Evolutionary conservation across 495 filamentous ascomycete species (phyloP), one percentile per base, ranked within the genome.

Genomic region (Clavariopsis aquatica): DNA sequence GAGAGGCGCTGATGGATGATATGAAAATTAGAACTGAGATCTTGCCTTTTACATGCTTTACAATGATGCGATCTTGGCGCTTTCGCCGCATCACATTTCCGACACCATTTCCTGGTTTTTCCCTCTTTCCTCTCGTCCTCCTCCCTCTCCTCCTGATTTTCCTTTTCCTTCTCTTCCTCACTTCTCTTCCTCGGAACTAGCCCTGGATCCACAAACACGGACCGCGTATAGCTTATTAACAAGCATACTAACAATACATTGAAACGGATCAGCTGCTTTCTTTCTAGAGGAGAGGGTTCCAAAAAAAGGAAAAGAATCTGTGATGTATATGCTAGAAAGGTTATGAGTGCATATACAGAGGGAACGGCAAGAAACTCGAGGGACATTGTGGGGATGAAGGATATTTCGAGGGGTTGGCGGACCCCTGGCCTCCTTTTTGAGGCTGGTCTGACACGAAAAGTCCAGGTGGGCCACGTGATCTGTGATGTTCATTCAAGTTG

Each of bases 21-120:
- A n/a, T n/a, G n/a, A n/a, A n/a, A 43, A 43, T 43, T 17, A 43
- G 38, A 43, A 43, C 6, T 43, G 9, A 43, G 4, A n/a, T 43
- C 53, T 23, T 67, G 89, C 84, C 89, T 87, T 69, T 81, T 80
- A 77, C 94, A 98, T 51, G 83, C 85, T 67, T 88, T 89, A 80
- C 94, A 98, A 78, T 98, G 94, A 78, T 98, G 95, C 43, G 92
- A 84, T 53, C 94, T 81, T 7, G 89, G 89, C 10, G 95, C 91
- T 69, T 98, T 98, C 19, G 82, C 84, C 13, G 85, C 84, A 49
- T 87, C 78, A 72, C 94, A 98, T 76, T 90, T 96, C 70, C 85
- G 87, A 75, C 94, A 98, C 91, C 91, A 97, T 65, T 47, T 55
- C 27, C 51, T 29, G 9, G 51, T 7, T 41, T 58, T 10, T 49